Percentiles rank a stretch among this genome's conserved stretches.
Conservation (phyloP, 306 rosid species). For the Vicia sativa region DNA sequence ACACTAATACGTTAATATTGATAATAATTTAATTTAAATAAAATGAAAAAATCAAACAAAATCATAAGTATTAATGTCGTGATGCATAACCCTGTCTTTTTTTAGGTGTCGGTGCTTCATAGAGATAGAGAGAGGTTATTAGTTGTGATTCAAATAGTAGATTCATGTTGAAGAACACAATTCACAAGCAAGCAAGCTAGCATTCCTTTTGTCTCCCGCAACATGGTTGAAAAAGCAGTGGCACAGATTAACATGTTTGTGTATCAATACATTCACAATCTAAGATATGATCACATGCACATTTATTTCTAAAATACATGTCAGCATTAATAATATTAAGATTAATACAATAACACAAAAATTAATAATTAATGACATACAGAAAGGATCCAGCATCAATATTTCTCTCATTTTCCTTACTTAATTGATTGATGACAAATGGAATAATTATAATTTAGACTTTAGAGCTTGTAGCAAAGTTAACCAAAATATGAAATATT, state of each 20-base stretch:
- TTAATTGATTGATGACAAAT: slow-evolving; percentile 44
- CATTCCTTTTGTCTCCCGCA: slow-evolving; percentile 54
- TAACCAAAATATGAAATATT: slow-evolving; percentile 55
- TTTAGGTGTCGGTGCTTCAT: no score
- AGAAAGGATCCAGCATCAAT: slow-evolving; percentile 32
- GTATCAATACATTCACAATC: no score
- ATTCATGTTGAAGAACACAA: slow-evolving; percentile 34
- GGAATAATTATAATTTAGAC: slow-evolving; percentile 30
- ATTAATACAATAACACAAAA: slow-evolving; percentile 17
- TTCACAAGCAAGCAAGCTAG: slow-evolving; percentile 29
- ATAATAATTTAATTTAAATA: no score
- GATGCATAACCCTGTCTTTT: no score
- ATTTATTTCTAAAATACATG: slow-evolving; percentile 36
- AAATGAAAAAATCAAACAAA: no score
- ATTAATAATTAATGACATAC: neutral
- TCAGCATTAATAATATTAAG: slow-evolving; percentile 23
- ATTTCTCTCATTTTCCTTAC: slow-evolving; percentile 30
- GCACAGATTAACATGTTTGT: slow-evolving; percentile 43
- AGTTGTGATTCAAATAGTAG: slow-evolving; percentile 24
- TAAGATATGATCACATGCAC: slow-evolving; percentile 27
- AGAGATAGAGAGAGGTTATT: slow-evolving; percentile 24
- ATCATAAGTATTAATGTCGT: no score
- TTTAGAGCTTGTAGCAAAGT: slow-evolving; percentile 20
- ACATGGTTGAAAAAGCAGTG: slow-evolving; percentile 40
- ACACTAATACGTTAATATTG: no score